Percentiles rank a stretch among this genome's conserved stretches.
These are phyloP conservation scores for Clarireedia paspali DNA, from an alignment of 2,329 filamentous ascomycete species.

Conservation along the genomic window DNA sequence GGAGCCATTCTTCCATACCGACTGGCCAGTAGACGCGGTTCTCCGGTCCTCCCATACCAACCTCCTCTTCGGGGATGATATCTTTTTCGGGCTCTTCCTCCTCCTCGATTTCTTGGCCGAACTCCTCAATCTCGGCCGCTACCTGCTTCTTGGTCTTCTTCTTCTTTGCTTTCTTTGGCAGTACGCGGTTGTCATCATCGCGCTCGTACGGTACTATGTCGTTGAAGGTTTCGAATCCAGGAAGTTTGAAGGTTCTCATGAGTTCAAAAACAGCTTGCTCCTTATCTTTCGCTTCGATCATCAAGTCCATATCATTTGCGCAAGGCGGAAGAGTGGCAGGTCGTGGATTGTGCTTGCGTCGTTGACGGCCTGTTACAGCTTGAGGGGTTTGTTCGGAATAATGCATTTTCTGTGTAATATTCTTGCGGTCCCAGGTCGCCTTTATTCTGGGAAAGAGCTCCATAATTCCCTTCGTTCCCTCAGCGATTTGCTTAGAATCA, in stretches of 20 bases:
- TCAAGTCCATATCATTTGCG: conserved; percentile 78
- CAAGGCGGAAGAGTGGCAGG: conserved; percentile 79
- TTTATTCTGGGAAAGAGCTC: conserved; percentile 67
- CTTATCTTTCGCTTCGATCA: conserved; percentile 98
- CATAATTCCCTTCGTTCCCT: conserved; percentile 79
- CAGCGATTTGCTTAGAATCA: conserved; percentile 62
- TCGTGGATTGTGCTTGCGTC: conserved; percentile 78
- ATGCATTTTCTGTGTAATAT: conserved; percentile 92
- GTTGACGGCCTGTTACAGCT: conserved; percentile 70
- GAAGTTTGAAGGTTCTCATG: conserved; percentile 80
- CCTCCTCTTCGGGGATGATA: conserved; percentile 48
- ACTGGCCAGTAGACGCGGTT: conserved; percentile 83
- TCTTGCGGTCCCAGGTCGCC: conserved; percentile 76
- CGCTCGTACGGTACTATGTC: conserved; percentile 72
- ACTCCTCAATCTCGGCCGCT: conserved; percentile 27
- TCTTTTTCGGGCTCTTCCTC: conserved; percentile 32
- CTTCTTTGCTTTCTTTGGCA: conserved; percentile 38
- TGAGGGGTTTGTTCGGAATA: conserved; percentile 75
- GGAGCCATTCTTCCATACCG: conserved; percentile 84
- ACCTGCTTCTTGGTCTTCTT: conserved; percentile 35
- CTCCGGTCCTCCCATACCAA: conserved; percentile 80
- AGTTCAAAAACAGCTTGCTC: conserved; percentile 93
- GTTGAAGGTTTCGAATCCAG: conserved; percentile 68
- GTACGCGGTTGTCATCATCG: conserved; percentile 62
- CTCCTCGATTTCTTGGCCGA: conserved; percentile 29